These are phyloP conservation scores for Leccinum disarticulatum DNA, from an alignment of 768 basidiomycete genomes.

Conservation along the genomic window DNA sequence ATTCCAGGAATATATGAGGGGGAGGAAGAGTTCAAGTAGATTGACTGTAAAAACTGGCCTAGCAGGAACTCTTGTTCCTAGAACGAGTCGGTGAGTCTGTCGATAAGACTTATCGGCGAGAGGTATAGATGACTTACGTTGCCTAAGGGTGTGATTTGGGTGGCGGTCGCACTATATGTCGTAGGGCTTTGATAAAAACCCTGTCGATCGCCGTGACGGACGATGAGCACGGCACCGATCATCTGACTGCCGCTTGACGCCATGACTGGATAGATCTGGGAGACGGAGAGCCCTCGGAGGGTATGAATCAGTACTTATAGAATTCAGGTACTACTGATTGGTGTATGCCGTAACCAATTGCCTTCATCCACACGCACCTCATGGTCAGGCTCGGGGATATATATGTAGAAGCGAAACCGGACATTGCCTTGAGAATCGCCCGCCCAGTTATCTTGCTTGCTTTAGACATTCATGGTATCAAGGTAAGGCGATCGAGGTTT, in stretches of 20 bases:
- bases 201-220: constrained; percentile 60
- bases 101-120: not conserved
- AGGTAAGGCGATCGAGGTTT: not conserved
- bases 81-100: not conserved
- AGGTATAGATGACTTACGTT: constrained; percentile 41
- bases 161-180: constrained; percentile 55
- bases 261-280: constrained; percentile 10
- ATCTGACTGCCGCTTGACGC: constrained; percentile 31
- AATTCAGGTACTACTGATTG: too few relatives aligned
- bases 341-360: not conserved
- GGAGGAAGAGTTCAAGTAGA: constrained; percentile 56
- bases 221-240: constrained; percentile 56
- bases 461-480: not conserved
- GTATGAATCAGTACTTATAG: too few relatives aligned
- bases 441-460: not conserved
- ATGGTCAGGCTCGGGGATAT: not conserved
- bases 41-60: constrained; percentile 48
- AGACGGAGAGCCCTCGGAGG: not conserved
- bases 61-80: constrained; percentile 61
- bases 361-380: not conserved
- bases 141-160: constrained; percentile 67
- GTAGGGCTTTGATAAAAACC: constrained; percentile 66
- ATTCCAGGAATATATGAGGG: constrained; percentile 49
- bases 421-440: not conserved
- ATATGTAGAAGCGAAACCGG: not conserved